Evolutionary conservation across 2,329 filamentous ascomycete genomes (phyloP).

Genomic region (Microcyclospora pomicola): DNA sequence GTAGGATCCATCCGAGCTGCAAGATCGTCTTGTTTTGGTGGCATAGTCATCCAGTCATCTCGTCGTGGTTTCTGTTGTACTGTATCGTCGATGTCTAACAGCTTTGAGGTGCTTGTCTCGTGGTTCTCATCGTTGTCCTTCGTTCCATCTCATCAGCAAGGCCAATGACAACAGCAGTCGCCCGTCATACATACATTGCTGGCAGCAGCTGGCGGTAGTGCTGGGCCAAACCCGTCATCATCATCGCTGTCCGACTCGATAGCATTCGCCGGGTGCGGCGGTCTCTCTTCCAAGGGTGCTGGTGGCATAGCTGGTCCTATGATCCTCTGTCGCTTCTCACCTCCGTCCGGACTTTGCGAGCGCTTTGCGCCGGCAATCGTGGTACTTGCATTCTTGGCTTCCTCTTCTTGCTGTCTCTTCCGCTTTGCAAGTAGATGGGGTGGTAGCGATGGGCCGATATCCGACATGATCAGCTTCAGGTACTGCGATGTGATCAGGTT

Average conservation of each 20-base stretch:
- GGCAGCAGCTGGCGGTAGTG: slow-evolving; percentile 23
- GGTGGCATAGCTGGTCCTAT: slow-evolving; percentile 44
- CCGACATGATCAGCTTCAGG: slow-evolving; percentile 39
- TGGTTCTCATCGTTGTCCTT: slow-evolving; percentile 15
- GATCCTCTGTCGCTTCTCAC: slow-evolving; percentile 38
- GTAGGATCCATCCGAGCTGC: slow-evolving; percentile 62
- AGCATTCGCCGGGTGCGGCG: slow-evolving; percentile 23
- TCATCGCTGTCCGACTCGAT: slow-evolving; percentile 20
- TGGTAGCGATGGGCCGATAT: slow-evolving; percentile 57
- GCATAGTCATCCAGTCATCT: slow-evolving; percentile 52
- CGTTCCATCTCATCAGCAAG: too few relatives aligned
- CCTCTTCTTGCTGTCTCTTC: slow-evolving; percentile 34
- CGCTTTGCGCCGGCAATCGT: slow-evolving; percentile 26
- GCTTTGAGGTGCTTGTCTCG: slow-evolving; percentile 2
- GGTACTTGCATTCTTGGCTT: slow-evolving; percentile 22
- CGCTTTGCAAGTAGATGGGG: slow-evolving; percentile 45
- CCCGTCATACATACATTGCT: neutral
- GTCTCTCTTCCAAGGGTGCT: slow-evolving; percentile 33
- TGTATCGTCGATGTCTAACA: slow-evolving; percentile 10
- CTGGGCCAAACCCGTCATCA: slow-evolving; percentile 33
- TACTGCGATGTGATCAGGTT: too few relatives aligned
- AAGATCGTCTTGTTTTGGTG: slow-evolving; percentile 36
- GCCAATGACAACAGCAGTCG: too few relatives aligned
- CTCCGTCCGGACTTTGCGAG: slow-evolving; percentile 25
- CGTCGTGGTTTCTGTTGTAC: slow-evolving; percentile 39